Percentiles rank a stretch among this genome's conserved stretches.
Conservation (phyloP, 108 stramenopile genomes). For the Pinguiococcus pyrenoidosus region DNA sequence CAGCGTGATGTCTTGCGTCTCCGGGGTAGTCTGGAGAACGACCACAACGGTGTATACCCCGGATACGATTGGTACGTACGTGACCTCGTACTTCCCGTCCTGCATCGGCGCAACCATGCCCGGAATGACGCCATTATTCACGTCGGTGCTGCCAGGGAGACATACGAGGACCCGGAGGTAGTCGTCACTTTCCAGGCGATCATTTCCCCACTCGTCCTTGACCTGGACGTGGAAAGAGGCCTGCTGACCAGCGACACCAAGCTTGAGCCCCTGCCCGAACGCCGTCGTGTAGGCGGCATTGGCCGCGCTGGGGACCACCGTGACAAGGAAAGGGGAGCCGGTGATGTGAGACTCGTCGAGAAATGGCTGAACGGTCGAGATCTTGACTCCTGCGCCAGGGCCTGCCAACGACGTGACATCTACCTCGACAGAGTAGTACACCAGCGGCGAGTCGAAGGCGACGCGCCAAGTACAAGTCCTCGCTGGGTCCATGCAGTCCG, state of each 20-base stretch:
- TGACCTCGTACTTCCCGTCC: conserved; percentile 41
- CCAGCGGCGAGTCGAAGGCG: conserved; percentile 23
- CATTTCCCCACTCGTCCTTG: conserved; percentile 56
- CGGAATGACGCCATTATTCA: conserved; percentile 9
- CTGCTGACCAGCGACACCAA: conserved; percentile 39
- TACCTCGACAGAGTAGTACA: conserved; percentile 18
- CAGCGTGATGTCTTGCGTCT: conserved; percentile 42
- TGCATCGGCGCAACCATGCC: conserved; percentile 23
- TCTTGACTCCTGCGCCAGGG: conserved; percentile 20
- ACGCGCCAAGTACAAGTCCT: conserved; percentile 41
- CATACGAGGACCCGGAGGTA: conserved; percentile 32
- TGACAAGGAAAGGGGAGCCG: conserved; percentile 42
- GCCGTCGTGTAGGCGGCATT: conserved; percentile 38
- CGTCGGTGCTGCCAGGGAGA: conserved; percentile 5
- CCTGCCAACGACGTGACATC: conserved; percentile 27
- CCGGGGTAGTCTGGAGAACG: conserved; percentile 24
- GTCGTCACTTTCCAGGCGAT: conserved; percentile 35
- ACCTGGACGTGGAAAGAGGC: conserved; percentile 48
- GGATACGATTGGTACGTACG: conserved; percentile 34
- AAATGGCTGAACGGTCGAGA: conserved; percentile 27
- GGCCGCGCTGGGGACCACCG: conserved; percentile 36
- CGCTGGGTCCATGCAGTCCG: conserved; percentile 22
- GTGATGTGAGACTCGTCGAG: conserved; percentile 23
- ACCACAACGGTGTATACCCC: conserved; percentile 49
- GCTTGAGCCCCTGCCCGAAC: conserved; percentile 45